Evolutionary conservation across 1,139 yeast species (phyloP).

Genomic region (Hansenula sp.): DNA sequence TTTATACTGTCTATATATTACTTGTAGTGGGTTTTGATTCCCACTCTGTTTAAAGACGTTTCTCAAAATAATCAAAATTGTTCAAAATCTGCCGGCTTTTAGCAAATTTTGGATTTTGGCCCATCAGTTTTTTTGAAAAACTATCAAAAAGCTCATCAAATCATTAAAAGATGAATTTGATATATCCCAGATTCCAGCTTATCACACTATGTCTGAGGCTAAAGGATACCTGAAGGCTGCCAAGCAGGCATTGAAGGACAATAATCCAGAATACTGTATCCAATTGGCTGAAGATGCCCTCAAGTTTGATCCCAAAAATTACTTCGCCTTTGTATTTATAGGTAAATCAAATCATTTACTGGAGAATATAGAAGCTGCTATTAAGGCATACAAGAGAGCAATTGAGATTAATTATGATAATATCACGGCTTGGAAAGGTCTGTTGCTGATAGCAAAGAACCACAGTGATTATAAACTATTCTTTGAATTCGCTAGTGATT

Average conservation of each 20-base stretch:
- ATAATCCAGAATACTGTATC: conserved; percentile 56
- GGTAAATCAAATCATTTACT: conserved; percentile 30
- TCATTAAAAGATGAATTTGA: too few species aligned
- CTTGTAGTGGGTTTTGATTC: too few species aligned
- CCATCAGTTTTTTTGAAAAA: too few species aligned
- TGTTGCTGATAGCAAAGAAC: conserved; percentile 37
- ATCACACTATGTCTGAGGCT: conserved; percentile 26
- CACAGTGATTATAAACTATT: conserved; percentile 39
- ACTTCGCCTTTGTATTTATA: conserved; percentile 58
- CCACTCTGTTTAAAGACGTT: too few species aligned
- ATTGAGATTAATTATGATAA: conserved; percentile 49
- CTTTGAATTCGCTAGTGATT: conserved; percentile 42
- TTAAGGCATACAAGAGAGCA: conserved; percentile 50
- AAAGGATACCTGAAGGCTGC: conserved; percentile 55
- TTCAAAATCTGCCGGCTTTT: too few species aligned
- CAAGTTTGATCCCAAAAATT: conserved; percentile 49
- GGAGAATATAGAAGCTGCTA: conserved; percentile 39
- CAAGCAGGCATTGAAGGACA: conserved; percentile 48
- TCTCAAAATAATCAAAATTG: too few species aligned
- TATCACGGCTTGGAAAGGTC: conserved; percentile 79
- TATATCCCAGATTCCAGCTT: too few species aligned
- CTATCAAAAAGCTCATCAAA: too few species aligned
- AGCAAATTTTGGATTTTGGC: too few species aligned
- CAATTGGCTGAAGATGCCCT: conserved; percentile 48
- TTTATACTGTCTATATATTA: too few species aligned